phyloP scores from a whole-genome alignment of 2,329 filamentous ascomycete genomes.

The Claviceps pazoutovae region DNA sequence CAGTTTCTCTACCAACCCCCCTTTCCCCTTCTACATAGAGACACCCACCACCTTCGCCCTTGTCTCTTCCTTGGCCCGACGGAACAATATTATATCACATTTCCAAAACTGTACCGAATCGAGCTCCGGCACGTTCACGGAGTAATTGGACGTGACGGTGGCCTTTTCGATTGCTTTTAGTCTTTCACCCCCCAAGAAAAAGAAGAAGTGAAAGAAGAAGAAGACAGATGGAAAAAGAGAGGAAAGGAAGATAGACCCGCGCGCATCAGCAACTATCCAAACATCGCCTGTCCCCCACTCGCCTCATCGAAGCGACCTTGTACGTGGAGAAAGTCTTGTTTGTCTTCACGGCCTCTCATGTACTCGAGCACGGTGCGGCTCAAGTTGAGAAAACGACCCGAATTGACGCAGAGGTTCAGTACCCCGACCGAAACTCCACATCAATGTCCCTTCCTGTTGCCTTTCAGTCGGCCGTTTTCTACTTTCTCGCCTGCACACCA shows the following conservation, averaged over 20 bases:
- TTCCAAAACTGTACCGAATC: not conserved
- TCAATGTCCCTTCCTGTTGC: conserved; percentile 38
- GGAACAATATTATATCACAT: not conserved
- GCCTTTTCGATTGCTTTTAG: not conserved
- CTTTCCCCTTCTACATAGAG: not conserved
- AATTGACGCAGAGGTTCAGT: conserved; percentile 1
- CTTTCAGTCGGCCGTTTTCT: conserved; percentile 66
- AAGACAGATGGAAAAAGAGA: not conserved
- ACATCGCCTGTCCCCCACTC: not conserved
- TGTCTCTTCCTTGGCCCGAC: not conserved
- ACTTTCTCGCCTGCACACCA: conserved; percentile 63
- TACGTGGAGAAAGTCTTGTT: not conserved
- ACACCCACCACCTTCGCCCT: not conserved
- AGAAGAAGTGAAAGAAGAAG: not conserved
- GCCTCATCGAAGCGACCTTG: not conserved
- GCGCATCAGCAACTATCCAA: not conserved
- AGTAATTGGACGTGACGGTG: not conserved
- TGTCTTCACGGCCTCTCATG: conserved; percentile 7
- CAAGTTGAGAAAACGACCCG: conserved; percentile 4
- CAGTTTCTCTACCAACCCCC: not conserved
- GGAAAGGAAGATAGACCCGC: not conserved
- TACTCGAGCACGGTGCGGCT: conserved; percentile 1
- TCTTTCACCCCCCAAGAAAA: not conserved
- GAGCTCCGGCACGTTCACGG: not conserved
- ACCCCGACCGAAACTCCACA: conserved; percentile 5